Evolutionary conservation across 2,329 filamentous ascomycete genomes (phyloP).

Genomic region (Colletotrichum spaethianum): DNA sequence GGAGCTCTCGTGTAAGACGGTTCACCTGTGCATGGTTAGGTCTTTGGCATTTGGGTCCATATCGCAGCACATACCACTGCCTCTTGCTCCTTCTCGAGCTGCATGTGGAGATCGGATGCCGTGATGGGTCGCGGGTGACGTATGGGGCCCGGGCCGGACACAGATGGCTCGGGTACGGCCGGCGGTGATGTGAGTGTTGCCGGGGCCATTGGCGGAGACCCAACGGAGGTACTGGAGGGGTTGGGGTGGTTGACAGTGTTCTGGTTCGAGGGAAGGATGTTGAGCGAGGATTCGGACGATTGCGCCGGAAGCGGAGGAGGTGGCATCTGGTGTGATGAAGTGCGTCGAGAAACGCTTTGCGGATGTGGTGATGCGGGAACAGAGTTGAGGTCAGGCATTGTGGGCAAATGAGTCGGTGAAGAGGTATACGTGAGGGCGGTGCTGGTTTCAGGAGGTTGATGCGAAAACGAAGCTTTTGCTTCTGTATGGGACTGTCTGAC

Average conservation of each 20-base stretch:
- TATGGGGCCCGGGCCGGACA: constrained; percentile 77
- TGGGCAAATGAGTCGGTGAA: constrained; percentile 30
- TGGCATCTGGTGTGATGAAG: constrained; percentile 61
- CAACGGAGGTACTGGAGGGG: constrained; percentile 49
- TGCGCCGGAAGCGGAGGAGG: constrained; percentile 51
- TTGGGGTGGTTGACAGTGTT: constrained; percentile 59
- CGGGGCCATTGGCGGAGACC: constrained; percentile 52
- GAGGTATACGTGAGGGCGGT: background rate
- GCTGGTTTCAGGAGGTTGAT: constrained; percentile 6
- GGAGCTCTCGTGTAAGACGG: constrained; percentile 90
- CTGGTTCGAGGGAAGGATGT: constrained; percentile 72
- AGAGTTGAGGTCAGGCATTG: constrained; percentile 70
- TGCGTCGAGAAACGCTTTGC: constrained; percentile 59
- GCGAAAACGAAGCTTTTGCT: constrained; percentile 5
- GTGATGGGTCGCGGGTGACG: constrained; percentile 91
- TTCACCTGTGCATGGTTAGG: constrained; percentile 76
- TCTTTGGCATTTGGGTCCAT: background rate
- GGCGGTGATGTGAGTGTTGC: constrained; percentile 39
- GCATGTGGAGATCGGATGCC: constrained; percentile 87
- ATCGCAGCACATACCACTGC: constrained; percentile 76
- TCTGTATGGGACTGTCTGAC: background rate
- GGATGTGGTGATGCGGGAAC: constrained; percentile 66
- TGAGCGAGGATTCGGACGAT: constrained; percentile 54
- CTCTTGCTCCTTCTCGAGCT: constrained; percentile 96
- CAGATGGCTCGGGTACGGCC: constrained; percentile 52